Base-by-base conservation (phyloP, 768 basidiomycete species). In the Austroboletus eburneus region DNA sequence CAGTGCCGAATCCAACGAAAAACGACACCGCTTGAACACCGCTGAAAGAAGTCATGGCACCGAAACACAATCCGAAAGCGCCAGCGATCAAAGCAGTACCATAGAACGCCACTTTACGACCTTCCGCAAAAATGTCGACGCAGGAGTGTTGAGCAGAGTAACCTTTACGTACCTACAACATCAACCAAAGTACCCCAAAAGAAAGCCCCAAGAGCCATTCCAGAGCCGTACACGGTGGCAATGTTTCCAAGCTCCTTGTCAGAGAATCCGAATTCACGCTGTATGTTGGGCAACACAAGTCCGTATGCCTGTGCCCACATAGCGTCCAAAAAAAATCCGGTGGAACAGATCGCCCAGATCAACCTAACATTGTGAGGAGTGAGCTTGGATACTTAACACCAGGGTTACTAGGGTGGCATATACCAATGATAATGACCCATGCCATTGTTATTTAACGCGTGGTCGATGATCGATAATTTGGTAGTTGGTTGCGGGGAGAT, bases 391-490 rank as follows among this genome's bases (percentile, higher is more conserved):
- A 29, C 29, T 29, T 5, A 9, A 16, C 33, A 34, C 5, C 12
- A 27, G 27, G 12, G 12, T 27, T 12, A 27, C 12, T 6, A 34
- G 7, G 33, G 14, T 5, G 14, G 7, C 16, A 27, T 42, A 20
- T 17, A 56, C 55, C 54, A 56, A 38, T 56, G 55, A 34, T 56
- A 56, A 18, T 39, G 49, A 5, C 46, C 39, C 50, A 52, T 56
- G 6, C 54, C 55, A 32, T 49, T 18, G 4, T 14, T 43, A 36
- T 55, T 48, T n/a, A 56, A 41, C 14, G 56, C 53, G 0, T 36
- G 21, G 21, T 56, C 50, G 2, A 56, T 51, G 35, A 56, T 16
- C 6, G 38, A 37, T 1, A 44, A 48, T 42, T 51, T 56, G 25
- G 46, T 56, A 9, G 9, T 23, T 17, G 21, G 21, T 22, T 34